phyloP scores from a whole-genome alignment of 345 rosid genomes.

The Isatis tinctoria region DNA sequence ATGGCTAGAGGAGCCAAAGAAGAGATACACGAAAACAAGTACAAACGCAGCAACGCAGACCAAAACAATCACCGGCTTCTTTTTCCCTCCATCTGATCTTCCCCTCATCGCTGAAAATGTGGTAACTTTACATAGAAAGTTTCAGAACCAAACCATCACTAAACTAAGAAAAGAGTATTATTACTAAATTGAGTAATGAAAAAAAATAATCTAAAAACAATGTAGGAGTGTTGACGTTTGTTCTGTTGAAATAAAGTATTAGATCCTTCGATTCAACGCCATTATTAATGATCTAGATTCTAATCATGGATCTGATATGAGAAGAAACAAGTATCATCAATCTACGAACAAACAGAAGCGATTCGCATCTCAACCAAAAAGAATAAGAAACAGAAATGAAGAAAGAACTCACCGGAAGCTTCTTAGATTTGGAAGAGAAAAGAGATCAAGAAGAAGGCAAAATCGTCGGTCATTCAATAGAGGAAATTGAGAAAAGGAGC shows the following conservation, averaged over 20 bases:
- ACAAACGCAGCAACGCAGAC: slow-evolving; percentile 48
- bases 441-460: neutral
- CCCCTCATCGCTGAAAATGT: slow-evolving; percentile 55
- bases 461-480: neutral
- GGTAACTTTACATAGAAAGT: too few relatives aligned
- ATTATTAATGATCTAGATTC: neutral
- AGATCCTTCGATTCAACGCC: neutral
- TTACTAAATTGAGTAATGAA: neutral
- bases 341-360: neutral
- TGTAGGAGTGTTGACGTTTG: neutral
- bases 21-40: slow-evolving; percentile 64
- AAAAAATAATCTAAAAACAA: neutral
- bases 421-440: slow-evolving; percentile 10
- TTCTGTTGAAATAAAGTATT: neutral
- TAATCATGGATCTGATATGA: slow-evolving; percentile 7
- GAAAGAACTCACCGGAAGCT: neutral
- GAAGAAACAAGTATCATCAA: neutral
- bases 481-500: neutral
- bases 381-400: neutral
- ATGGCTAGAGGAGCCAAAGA: slow-evolving; percentile 54
- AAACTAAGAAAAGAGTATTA: neutral
- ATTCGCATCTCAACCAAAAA: neutral
- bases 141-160: neutral
- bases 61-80: slow-evolving; percentile 64
- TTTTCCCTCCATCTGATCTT: slow-evolving; percentile 80